Base-by-base conservation (phyloP, 495 filamentous ascomycete species). In the Sordaria brevicollis region DNA sequence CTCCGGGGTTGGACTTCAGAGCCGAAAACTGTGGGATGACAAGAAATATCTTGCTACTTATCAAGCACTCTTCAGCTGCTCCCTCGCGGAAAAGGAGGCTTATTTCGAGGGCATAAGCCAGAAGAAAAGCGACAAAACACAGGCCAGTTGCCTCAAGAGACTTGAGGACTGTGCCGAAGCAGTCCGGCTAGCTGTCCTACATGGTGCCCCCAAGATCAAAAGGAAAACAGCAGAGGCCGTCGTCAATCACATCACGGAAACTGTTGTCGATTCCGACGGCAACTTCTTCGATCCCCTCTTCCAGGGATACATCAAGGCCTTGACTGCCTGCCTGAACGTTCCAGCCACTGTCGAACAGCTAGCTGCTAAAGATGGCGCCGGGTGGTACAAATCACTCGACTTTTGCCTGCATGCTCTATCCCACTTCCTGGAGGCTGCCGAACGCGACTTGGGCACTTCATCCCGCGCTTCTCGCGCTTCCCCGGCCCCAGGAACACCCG, bases 321-420 rank as follows among this genome's bases (percentile, higher is more conserved):
- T 98, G 69, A 79, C 82, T 29, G 83, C 85, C 39, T 79, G 96
- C 15, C 83, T 97, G n/a, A 86, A 88, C 57, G 87, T 89, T 74
- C 84, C 86, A 31, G 86, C 91, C 39, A 92, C 93, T 78, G 87
- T 90, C 19, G 95, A 99, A 77, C 90, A 92, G 73, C 81, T 98
- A 9, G 77, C 81, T 35, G 71, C 77, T 34, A 69, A 76, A 1
- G 79, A 82, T 17, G 78, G 79, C 65, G 81, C 88, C 8, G 86
- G 88, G 67, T 97, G 95, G 93, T 80, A 87, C 38, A 83, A 82
- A 13, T 81, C 88, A 34, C 84, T 89, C 3, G 82, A 88, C 54
- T 96, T 96, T 73, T 93, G 90, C 74, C 69, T 88, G 38, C 76
- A 88, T 43, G 80, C 79, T 6, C 80, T 88, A 43, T 80, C 79